Conservation (phyloP, 331 rosid genomes). For the Acacia pycnantha region DNA sequence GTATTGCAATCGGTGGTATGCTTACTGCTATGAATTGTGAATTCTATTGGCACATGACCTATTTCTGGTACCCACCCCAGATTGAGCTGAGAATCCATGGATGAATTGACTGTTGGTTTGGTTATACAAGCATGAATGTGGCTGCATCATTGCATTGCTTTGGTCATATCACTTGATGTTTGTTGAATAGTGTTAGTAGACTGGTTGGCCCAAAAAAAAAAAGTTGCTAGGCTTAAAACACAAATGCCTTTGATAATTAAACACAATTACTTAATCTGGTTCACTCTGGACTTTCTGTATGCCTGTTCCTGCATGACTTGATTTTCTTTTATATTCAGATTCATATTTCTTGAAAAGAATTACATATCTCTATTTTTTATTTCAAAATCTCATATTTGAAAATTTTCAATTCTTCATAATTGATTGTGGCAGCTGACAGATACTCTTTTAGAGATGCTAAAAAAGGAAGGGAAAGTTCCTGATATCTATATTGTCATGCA, state of each 20-base stretch:
- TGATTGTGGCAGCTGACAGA: conserved; percentile 64
- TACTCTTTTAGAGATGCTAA: conserved; percentile 64
- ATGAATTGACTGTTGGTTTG: not conserved
- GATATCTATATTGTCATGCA: conserved; percentile 68
- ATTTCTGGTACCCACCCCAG: not conserved
- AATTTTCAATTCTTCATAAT: conserved; percentile 16
- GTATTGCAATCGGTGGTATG: not conserved
- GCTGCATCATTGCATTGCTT: not conserved
- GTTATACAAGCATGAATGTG: not conserved
- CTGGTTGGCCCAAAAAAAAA: not conserved
- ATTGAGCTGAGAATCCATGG: not conserved
- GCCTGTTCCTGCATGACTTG: not conserved
- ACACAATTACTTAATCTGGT: not conserved
- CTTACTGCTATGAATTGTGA: conserved; percentile 3
- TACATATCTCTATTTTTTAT: conserved; percentile 1
- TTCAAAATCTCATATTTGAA: conserved; percentile 9
- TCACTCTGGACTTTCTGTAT: conserved; percentile 6
- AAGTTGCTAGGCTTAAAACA: conserved; percentile 10
- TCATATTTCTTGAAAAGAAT: not conserved
- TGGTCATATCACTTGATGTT: not conserved
- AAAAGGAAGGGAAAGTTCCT: conserved; percentile 63
- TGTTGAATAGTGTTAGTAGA: not conserved
- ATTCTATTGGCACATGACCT: not conserved
- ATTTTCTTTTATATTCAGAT: conserved; percentile 5
- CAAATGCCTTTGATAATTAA: conserved; percentile 3